phyloP scores from a whole-genome alignment of 2,329 filamentous ascomycete species.

The Pyrenophora graminea region DNA sequence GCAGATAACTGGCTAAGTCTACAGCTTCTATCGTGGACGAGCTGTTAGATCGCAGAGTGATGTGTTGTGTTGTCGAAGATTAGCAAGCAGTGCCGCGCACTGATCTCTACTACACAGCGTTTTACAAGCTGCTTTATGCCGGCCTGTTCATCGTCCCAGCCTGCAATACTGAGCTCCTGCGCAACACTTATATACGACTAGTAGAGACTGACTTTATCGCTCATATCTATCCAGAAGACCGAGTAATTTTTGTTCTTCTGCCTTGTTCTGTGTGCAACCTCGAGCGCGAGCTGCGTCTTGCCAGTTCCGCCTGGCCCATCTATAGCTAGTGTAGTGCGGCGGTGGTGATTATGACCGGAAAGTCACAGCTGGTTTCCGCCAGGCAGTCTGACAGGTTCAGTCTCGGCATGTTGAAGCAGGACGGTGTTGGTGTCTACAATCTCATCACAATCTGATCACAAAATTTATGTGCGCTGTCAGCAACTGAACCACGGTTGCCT shows the following conservation, averaged over 20 bases:
- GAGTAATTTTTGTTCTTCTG: conserved; percentile 43
- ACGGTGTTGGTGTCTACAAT: no score
- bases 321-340: conserved; percentile 16
- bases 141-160: conserved; percentile 14
- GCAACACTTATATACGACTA: conserved; percentile 37
- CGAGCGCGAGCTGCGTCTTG: conserved; percentile 36
- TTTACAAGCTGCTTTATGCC: conserved; percentile 26
- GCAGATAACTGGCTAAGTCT: conserved; percentile 15
- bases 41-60: conserved; percentile 9
- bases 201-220: conserved; percentile 47
- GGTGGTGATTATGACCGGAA: no score
- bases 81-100: conserved; percentile 13
- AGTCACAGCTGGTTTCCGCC: no score
- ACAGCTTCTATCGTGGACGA: conserved; percentile 17
- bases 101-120: conserved; percentile 5
- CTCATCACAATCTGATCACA: no score
- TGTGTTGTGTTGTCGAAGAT: conserved; percentile 32
- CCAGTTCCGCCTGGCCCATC: conserved; percentile 23
- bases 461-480: no score
- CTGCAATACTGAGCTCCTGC: conserved; percentile 33
- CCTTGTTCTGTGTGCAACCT: conserved; percentile 48
- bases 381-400: no score
- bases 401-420: no score
- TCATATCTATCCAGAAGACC: conserved; percentile 53
- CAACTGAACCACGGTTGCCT: no score